Evolutionary conservation across 2,329 filamentous ascomycete genomes (phyloP).

Genomic region (Apiospora pterosperma): DNA sequence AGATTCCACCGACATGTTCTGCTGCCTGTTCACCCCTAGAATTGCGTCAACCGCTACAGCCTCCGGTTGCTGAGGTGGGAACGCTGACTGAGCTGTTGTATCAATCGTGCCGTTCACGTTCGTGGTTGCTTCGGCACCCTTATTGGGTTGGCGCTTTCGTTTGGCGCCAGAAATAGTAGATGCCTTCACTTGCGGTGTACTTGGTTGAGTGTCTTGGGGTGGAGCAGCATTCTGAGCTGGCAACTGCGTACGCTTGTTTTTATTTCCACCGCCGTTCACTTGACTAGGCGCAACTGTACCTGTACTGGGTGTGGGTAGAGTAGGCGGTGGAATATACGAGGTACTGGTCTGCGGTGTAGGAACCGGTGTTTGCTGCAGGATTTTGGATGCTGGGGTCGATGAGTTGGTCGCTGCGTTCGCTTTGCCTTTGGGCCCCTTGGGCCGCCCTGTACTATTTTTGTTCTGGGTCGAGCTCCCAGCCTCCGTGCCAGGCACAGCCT

Average conservation of each 20-base stretch:
- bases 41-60: neutral
- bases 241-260: slow-evolving; percentile 17
- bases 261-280: slow-evolving; percentile 10
- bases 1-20: neutral
- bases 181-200: slow-evolving; percentile 22
- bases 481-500: neutral
- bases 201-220: neutral
- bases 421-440: neutral
- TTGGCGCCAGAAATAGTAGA: slow-evolving; percentile 29
- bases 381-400: neutral
- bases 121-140: slow-evolving; percentile 8
- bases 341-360: slow-evolving; percentile 8
- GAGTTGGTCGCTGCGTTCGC: neutral
- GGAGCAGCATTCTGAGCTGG: slow-evolving; percentile 7
- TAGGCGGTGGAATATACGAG: slow-evolving; percentile 12
- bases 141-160: slow-evolving; percentile 26
- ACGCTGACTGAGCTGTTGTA: neutral
- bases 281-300: neutral
- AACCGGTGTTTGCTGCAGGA: neutral
- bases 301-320: slow-evolving; percentile 3
- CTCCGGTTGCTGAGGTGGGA: neutral
- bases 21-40: neutral
- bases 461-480: neutral
- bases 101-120: slow-evolving; percentile 13
- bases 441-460: neutral